A percentile compares a stretch with the other conserved stretches of the same genome.
These are phyloP conservation scores for Cercospora sp. DNA, from an alignment of 2,329 filamentous ascomycete genomes.

Conservation along the genomic window DNA sequence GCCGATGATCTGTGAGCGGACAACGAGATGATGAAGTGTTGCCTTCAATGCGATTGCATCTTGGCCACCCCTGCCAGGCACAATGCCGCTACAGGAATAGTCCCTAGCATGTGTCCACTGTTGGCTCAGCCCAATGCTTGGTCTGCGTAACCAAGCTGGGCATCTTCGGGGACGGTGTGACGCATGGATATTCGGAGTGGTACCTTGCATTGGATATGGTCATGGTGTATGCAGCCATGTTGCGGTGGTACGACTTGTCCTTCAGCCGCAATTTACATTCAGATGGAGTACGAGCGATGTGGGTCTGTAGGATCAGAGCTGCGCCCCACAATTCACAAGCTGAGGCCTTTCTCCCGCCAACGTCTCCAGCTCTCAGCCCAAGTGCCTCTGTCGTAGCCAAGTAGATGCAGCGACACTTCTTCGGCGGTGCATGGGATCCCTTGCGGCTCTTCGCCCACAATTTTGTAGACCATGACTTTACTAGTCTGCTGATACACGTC, in stretches of 20 bases:
- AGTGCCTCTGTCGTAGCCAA: slow-evolving; percentile 10
- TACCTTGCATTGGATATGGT: background rate
- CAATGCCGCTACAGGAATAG: background rate
- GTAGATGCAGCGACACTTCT: background rate
- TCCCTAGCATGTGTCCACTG: background rate
- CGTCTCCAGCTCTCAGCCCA: slow-evolving; percentile 10
- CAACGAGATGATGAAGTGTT: background rate
- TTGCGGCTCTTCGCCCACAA: slow-evolving; percentile 9
- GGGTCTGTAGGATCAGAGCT: background rate
- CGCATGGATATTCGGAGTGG: background rate
- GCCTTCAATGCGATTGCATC: background rate
- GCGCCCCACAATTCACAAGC: background rate
- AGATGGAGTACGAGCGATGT: background rate
- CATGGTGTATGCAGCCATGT: background rate
- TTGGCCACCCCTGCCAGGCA: background rate
- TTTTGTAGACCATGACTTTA: slow-evolving; percentile 4
- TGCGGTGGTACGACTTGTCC: background rate
- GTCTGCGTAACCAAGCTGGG: background rate
- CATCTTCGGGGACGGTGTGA: background rate
- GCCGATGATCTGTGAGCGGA: background rate
- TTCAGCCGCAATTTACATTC: background rate
- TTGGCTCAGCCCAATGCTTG: background rate
- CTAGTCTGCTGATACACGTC: background rate
- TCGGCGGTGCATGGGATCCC: slow-evolving; percentile 4
- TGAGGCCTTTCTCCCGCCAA: background rate